Evolutionary conservation across 306 rosid species (phyloP).

Genomic region (Ormosia semicastrata): DNA sequence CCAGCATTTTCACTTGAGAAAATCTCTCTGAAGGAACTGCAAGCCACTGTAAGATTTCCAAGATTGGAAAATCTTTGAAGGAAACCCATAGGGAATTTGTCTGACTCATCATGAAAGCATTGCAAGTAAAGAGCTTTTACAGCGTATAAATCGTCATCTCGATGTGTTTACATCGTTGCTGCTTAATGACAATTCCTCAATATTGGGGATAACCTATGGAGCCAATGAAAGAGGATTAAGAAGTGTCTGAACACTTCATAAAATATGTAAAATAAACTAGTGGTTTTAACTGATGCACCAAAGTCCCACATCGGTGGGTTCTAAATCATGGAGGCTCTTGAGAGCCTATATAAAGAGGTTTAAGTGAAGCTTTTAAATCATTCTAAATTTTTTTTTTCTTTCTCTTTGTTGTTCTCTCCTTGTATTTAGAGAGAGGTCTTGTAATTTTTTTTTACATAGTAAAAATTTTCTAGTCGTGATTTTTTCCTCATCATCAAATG

Average conservation of each 20-base stretch:
- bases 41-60: not conserved
- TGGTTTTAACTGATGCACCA: not conserved
- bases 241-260: not conserved
- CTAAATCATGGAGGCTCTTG: too few species aligned
- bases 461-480: too few species aligned
- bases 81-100: not conserved
- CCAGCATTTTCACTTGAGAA: not conserved
- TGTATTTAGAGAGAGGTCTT: too few species aligned
- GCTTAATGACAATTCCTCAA: not conserved
- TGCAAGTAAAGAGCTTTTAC: not conserved
- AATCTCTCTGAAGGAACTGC: not conserved
- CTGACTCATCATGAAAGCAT: not conserved
- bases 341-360: too few species aligned
- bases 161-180: not conserved
- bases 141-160: not conserved
- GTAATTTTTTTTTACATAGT: too few species aligned
- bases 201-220: not conserved
- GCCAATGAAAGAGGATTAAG: not conserved
- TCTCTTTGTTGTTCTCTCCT: too few species aligned
- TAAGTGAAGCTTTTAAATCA: too few species aligned
- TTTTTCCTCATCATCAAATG: too few species aligned
- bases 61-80: not conserved
- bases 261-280: too few species aligned
- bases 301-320: too few species aligned
- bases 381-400: too few species aligned